Evolutionary conservation across 768 basidiomycete genomes (phyloP).

Genomic region (Trametes elegans): DNA sequence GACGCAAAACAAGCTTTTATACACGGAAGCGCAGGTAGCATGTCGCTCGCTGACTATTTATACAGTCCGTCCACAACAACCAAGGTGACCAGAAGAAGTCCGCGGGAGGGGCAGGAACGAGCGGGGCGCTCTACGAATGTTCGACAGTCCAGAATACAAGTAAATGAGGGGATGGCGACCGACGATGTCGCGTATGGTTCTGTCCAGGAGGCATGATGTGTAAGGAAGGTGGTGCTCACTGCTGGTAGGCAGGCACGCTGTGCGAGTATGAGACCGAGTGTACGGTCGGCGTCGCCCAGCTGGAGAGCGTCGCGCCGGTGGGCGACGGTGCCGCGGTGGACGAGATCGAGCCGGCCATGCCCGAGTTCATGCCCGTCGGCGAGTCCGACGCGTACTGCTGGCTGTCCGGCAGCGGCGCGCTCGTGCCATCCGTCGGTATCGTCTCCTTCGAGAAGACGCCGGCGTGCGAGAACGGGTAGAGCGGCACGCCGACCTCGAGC

Average conservation of each 20-base stretch:
- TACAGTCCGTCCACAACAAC: slow-evolving; percentile 8
- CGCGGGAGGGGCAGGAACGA: neutral
- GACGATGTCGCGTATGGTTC: no score
- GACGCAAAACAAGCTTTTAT: neutral
- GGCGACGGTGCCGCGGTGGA: slow-evolving; percentile 5
- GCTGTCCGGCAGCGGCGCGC: slow-evolving; percentile 27
- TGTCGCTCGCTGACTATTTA: slow-evolving; percentile 12
- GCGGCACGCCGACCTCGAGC: slow-evolving; percentile 73
- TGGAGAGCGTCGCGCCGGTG: neutral
- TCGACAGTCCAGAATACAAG: neutral
- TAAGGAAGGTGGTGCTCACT: neutral
- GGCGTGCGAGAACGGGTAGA: slow-evolving; percentile 69
- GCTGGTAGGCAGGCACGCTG: slow-evolving; percentile 4
- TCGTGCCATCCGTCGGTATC: slow-evolving; percentile 16
- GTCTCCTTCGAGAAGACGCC: slow-evolving; percentile 26
- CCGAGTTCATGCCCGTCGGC: slow-evolving; percentile 11
- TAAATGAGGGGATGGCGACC: neutral
- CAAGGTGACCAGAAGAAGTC: neutral
- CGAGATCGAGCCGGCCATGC: slow-evolving; percentile 5
- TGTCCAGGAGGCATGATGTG: neutral
- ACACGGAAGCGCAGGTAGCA: neutral
- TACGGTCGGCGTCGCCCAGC: slow-evolving; percentile 13
- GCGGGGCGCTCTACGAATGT: slow-evolving; percentile 8
- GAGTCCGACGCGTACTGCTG: slow-evolving; percentile 19
- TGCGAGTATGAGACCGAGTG: neutral